Conservation (phyloP, 306 rosid species). For the Lablab purpureus region DNA sequence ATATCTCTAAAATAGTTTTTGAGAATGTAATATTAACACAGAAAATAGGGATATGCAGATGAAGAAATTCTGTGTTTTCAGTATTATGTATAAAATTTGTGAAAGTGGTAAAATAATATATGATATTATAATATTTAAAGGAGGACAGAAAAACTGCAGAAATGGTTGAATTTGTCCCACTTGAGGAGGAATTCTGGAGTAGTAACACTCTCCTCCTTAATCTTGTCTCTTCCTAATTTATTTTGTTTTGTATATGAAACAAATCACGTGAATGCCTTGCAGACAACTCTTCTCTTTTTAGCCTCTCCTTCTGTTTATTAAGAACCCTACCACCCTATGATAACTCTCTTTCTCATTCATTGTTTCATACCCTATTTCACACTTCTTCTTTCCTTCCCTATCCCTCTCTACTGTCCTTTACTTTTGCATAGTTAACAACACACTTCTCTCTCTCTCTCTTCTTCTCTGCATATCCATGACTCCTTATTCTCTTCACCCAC, state of each 20-base stretch:
- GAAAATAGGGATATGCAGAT: too few species aligned
- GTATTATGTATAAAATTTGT: too few species aligned
- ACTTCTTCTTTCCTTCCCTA: constrained; percentile 6
- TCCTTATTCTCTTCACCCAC: constrained; percentile 60
- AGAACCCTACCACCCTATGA: constrained; percentile 47
- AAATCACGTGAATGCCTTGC: constrained; percentile 73
- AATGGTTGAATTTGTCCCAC: constrained; percentile 51
- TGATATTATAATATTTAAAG: background rate
- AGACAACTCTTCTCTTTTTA: constrained; percentile 47
- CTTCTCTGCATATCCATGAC: constrained; percentile 51
- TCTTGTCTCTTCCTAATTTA: constrained; percentile 58
- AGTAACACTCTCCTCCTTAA: constrained; percentile 58
- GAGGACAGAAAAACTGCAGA: constrained; percentile 43
- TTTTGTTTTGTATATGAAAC: constrained; percentile 47
- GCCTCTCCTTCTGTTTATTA: constrained; percentile 45
- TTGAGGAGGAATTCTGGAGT: constrained; percentile 52
- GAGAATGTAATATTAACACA: too few species aligned
- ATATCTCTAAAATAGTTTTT: too few species aligned
- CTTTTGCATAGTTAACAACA: background rate
- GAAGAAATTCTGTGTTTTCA: too few species aligned
- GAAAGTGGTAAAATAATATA: too few species aligned
- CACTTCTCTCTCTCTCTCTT: constrained; percentile 4
- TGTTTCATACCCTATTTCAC: background rate
- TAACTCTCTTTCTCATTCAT: constrained; percentile 44
- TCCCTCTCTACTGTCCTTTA: constrained; percentile 32